Evolutionary conservation across 2,329 filamentous ascomycete genomes (phyloP).

Genomic region (Penicillium sclerotigenum): DNA sequence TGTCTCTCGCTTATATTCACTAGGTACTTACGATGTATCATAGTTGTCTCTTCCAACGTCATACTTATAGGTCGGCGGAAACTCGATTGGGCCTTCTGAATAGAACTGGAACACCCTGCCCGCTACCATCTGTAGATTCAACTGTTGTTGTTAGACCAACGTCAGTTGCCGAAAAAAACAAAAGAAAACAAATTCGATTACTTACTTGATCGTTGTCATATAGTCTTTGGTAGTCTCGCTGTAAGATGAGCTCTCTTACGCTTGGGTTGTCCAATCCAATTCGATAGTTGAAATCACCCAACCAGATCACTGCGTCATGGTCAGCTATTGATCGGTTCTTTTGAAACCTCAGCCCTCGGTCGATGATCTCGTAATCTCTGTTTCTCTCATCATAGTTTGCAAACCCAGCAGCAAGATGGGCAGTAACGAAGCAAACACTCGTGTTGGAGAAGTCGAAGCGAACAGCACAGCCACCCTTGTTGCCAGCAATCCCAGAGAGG

Average conservation of each 20-base stretch:
- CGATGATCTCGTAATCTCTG: slow-evolving; percentile 85
- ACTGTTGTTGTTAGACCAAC: slow-evolving; percentile 44
- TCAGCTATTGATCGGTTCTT: slow-evolving; percentile 87
- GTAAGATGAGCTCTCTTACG: slow-evolving; percentile 70
- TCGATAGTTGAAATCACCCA: slow-evolving; percentile 97
- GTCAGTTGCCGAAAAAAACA: not conserved
- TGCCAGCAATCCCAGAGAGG: slow-evolving; percentile 94
- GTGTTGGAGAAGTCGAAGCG: slow-evolving; percentile 93
- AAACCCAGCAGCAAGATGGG: slow-evolving; percentile 93
- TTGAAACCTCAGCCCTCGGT: slow-evolving; percentile 83
- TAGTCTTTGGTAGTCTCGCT: slow-evolving; percentile 69
- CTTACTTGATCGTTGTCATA: slow-evolving; percentile 86
- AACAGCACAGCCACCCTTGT: slow-evolving; percentile 96
- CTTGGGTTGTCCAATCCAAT: slow-evolving; percentile 80
- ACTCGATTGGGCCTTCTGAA: slow-evolving; percentile 81
- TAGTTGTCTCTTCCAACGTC: slow-evolving; percentile 85
- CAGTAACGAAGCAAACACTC: slow-evolving; percentile 90
- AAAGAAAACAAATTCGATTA: not conserved
- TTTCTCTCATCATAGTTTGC: slow-evolving; percentile 96
- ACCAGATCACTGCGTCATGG: slow-evolving; percentile 88
- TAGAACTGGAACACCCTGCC: slow-evolving; percentile 88
- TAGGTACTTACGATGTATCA: slow-evolving; percentile 73
- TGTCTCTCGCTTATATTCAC: not conserved
- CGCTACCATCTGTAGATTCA: slow-evolving; percentile 95
- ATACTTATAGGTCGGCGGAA: slow-evolving; percentile 93